Evolutionary conservation across 192 early-diverging fungal species (phyloP), one percentile per base, ranked within the genome.

Genomic region (Martensiomyces pterosporus): DNA sequence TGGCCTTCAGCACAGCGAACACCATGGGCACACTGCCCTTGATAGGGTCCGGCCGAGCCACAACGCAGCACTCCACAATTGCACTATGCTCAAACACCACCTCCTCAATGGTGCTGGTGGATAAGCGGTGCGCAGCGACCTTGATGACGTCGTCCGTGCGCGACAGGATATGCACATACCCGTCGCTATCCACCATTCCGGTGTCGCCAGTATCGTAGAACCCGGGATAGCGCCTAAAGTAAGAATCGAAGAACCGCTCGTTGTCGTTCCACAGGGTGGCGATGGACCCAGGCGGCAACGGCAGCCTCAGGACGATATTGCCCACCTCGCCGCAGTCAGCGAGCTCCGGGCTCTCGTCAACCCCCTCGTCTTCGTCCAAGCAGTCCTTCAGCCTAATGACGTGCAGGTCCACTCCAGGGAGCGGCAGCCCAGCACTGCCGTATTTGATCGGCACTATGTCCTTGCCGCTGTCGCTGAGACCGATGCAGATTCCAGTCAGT

Each of bases 201-300:
- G 86, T 82, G 55, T 94, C 92, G 7, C 90, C 89, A 0, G 86
- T 87, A 57, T 89, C 85, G 46, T 77, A 89, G 63, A 86, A 87
- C 0, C 92, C 92, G 1, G 86, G 85, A 51, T 88, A 94, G 35
- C 79, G 72, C 4, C 57, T 53, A 46, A 93, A 82, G 49, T 94
- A 92, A 26, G 80, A 79, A 25, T 83, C 70, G 17, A 74, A 54
- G 60, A 86, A 94, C 18, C 86, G 80, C 19, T 53, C 47, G 40
- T 80, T 72, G 65, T 94, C 89, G 16, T 87, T 81, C 86, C 88
- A 94, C 33, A 94, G 67, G 24, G 79, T 82, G 9, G 80, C 63
- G 48, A 90, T 79, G n/a, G 81, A 82, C 7, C 87, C 85, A 0
- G 89, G 92, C 13, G 90, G 85, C 48, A 91, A 55, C 0, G 92